phyloP scores from a whole-genome alignment of 352 stramenopile genomes.

The Pythium diclinum region DNA sequence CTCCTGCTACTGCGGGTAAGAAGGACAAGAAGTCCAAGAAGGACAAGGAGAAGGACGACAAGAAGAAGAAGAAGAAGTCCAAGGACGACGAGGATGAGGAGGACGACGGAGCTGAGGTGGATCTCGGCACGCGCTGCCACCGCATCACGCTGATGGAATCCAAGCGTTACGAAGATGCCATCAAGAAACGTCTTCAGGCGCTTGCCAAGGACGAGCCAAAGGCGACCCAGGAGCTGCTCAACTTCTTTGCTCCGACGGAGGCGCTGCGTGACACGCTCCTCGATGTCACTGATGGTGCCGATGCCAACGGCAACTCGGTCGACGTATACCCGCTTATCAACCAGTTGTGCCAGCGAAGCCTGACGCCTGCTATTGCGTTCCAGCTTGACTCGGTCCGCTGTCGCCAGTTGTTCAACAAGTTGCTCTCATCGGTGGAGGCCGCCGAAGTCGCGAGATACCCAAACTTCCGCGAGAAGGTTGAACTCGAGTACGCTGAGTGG shows the following conservation, averaged over 20 bases:
- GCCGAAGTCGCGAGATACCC: conserved; percentile 74
- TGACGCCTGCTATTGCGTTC: conserved; percentile 86
- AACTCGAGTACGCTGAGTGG: conserved; percentile 89
- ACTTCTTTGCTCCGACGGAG: conserved; percentile 71
- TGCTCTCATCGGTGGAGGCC: conserved; percentile 68
- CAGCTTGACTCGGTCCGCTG: conserved; percentile 87
- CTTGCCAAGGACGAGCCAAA: conserved; percentile 89
- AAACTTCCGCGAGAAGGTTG: conserved; percentile 92
- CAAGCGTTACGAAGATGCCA: conserved; percentile 96
- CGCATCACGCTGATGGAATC: conserved; percentile 97
- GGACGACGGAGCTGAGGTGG: conserved; percentile 61
- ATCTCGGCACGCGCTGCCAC: conserved; percentile 76
- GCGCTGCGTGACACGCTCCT: conserved; percentile 63
- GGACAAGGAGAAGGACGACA: conserved; percentile 34
- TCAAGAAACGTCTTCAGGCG: conserved; percentile 91
- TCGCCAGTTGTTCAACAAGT: conserved; percentile 81
- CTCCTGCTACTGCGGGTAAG: conserved; percentile 14
- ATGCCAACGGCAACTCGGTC: conserved; percentile 56
- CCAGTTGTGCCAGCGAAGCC: conserved; percentile 50
- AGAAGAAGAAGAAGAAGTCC: conserved; percentile 54
- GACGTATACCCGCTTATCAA: conserved; percentile 72
- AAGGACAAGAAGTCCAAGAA: conserved; percentile 39
- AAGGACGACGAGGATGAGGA: conserved; percentile 66
- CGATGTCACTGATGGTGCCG: conserved; percentile 44
- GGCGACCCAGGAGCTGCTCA: conserved; percentile 77